These are phyloP conservation scores for Xanthoconium separans DNA, from an alignment of 1,284 basidiomycete species.

Conservation along the genomic window DNA sequence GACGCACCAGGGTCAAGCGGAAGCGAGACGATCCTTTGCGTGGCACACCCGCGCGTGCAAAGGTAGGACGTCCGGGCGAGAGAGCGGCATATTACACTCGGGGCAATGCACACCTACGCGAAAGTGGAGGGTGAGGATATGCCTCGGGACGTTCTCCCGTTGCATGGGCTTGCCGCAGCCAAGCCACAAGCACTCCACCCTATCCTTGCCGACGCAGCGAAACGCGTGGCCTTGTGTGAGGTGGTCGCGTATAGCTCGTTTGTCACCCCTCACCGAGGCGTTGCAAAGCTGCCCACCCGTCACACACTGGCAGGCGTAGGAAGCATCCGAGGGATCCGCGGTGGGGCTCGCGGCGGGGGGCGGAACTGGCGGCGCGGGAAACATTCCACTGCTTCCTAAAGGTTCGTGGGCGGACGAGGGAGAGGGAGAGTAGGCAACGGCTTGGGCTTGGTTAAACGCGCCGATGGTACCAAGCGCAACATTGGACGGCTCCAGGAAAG, in stretches of 20 bases:
- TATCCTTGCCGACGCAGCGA: conserved; percentile 7
- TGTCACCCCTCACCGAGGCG: not conserved
- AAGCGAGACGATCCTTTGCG: not conserved
- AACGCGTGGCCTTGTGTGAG: conserved; percentile 12
- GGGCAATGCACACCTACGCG: conserved; percentile 6
- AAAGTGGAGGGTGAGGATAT: conserved; percentile 18
- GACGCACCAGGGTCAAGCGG: not conserved
- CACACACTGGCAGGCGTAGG: conserved; percentile 7
- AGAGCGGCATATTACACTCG: conserved; percentile 12
- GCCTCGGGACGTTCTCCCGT: conserved; percentile 21
- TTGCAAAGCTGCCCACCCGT: conserved; percentile 6
- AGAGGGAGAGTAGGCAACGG: not conserved
- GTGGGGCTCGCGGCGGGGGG: not conserved
- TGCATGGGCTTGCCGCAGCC: conserved; percentile 10
- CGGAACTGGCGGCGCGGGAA: not conserved
- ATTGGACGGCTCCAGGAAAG: not conserved
- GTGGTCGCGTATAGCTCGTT: conserved; percentile 14
- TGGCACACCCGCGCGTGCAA: conserved; percentile 14
- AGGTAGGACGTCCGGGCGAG: conserved; percentile 21
- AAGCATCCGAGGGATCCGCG: not conserved
- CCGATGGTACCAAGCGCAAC: not conserved
- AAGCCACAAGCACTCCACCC: conserved; percentile 3
- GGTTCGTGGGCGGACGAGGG: not conserved
- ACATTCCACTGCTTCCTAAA: not conserved
- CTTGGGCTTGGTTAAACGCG: not conserved